These are phyloP conservation scores for Penicillium sp. DNA, from an alignment of 2,329 filamentous ascomycete species.

Conservation along the genomic window DNA sequence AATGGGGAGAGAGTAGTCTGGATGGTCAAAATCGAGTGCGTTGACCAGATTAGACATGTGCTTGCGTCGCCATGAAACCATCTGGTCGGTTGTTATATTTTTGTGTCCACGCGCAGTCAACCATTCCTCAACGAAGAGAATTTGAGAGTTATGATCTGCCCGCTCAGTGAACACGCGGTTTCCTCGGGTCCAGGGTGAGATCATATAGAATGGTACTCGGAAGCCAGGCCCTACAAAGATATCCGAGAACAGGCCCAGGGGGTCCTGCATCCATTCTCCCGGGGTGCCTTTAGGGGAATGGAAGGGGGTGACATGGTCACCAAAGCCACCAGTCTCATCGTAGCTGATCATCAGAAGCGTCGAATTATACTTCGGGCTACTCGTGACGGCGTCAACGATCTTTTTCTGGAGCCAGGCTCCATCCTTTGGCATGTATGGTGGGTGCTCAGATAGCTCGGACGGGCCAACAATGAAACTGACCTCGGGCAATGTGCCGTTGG, in stretches of 20 bases:
- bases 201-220: constrained; percentile 55
- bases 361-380: constrained; percentile 50
- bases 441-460: constrained; percentile 53
- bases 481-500: constrained; percentile 52
- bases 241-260: constrained; percentile 42
- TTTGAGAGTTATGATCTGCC: constrained; percentile 56
- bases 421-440: constrained; percentile 53
- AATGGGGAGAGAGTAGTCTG: constrained; percentile 49
- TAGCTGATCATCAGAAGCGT: constrained; percentile 53
- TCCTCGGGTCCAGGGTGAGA: constrained; percentile 56
- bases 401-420: constrained; percentile 56
- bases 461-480: constrained; percentile 54
- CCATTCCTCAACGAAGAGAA: constrained; percentile 55
- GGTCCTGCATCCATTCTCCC: constrained; percentile 55
- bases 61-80: constrained; percentile 47
- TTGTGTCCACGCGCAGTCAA: constrained; percentile 44
- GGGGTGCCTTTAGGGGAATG: constrained; percentile 50
- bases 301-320: constrained; percentile 55
- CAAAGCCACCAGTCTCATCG: constrained; percentile 56
- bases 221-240: constrained; percentile 48
- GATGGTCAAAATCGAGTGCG: constrained; percentile 48
- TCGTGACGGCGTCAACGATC: constrained; percentile 52
- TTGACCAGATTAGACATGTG: constrained; percentile 52
- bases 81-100: constrained; percentile 43
- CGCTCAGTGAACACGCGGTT: constrained; percentile 56